Conservation (phyloP, 2,329 filamentous ascomycete genomes). For the Cordyceps pruinosa region DNA sequence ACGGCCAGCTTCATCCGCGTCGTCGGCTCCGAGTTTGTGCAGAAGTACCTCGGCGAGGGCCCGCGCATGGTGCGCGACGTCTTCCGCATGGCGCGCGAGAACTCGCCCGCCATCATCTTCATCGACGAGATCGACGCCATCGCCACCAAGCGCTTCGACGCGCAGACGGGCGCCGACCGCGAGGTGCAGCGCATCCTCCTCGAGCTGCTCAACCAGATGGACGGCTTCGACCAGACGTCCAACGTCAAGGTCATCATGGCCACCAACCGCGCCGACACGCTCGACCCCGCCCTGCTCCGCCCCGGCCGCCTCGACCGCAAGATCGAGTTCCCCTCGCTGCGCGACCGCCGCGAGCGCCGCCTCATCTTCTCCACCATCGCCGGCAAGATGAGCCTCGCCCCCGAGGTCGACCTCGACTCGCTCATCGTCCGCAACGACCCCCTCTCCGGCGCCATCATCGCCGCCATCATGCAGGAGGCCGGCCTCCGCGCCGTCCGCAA, state of each 20-base stretch:
- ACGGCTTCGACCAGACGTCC: conserved; percentile 96
- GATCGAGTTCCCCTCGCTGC: conserved; percentile 95
- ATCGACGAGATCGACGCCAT: conserved; percentile 99
- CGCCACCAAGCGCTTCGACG: conserved; percentile 97
- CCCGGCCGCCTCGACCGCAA: conserved; percentile 94
- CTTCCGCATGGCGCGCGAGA: conserved; percentile 97
- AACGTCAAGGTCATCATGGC: conserved; percentile 99
- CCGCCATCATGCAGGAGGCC: conserved; percentile 98
- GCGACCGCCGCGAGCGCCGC: conserved; percentile 87
- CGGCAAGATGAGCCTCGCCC: conserved; percentile 91
- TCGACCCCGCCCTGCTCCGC: conserved; percentile 89
- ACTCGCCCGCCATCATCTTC: conserved; percentile 97
- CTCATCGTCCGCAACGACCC: conserved; percentile 96
- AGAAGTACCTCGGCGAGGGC: conserved; percentile 96
- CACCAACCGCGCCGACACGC: conserved; percentile 93
- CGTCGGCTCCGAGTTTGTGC: conserved; percentile 95
- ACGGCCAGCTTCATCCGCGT: conserved; percentile 98
- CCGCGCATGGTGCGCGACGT: conserved; percentile 98
- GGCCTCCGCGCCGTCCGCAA: conserved; percentile 89
- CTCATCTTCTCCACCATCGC: conserved; percentile 98
- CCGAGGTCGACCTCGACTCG: conserved; percentile 92
- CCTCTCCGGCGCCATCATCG: conserved; percentile 89
- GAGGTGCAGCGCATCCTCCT: conserved; percentile 98
- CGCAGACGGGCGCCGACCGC: conserved; percentile 93
- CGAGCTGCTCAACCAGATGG: conserved; percentile 98